A percentile compares a stretch with the other conserved stretches of the same genome.
Evolutionary conservation across 163 green algal species (phyloP).

Genomic region (Scenedesmus sp.): DNA sequence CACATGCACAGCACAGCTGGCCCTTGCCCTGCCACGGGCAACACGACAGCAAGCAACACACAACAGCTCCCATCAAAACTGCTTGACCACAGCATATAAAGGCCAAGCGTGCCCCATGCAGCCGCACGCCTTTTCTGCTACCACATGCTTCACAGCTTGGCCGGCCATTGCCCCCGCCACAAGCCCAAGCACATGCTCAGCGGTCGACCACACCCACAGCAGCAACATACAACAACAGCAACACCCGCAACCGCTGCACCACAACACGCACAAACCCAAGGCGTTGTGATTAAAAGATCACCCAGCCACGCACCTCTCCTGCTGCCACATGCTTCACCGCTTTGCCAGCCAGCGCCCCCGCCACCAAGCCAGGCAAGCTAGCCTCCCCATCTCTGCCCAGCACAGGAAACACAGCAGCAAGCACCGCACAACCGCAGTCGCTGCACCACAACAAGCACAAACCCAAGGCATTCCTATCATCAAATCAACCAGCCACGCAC

Average conservation of each 20-base stretch:
- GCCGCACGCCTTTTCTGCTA: too few relatives aligned
- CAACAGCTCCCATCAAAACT: too few relatives aligned
- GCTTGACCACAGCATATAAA: too few relatives aligned
- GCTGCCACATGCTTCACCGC: constrained; percentile 59
- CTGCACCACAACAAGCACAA: too few relatives aligned
- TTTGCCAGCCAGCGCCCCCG: constrained; percentile 52
- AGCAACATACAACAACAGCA: neutral
- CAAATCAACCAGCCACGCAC: constrained; percentile 35
- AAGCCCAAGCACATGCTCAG: too few relatives aligned
- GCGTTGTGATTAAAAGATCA: neutral
- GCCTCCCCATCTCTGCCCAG: constrained; percentile 15
- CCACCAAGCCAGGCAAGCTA: constrained; percentile 13
- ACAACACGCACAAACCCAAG: neutral
- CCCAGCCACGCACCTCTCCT: constrained; percentile 56
- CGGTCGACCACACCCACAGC: too few relatives aligned
- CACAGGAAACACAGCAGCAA: constrained; percentile 50
- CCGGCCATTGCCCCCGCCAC: too few relatives aligned
- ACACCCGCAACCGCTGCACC: neutral
- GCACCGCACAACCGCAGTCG: neutral
- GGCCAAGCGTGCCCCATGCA: too few relatives aligned
- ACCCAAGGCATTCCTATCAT: neutral
- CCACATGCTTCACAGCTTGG: too few relatives aligned
- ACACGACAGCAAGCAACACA: too few relatives aligned
- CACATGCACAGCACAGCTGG: too few relatives aligned
- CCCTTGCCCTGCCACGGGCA: too few relatives aligned